Percentiles rank a stretch among this genome's conserved stretches.
These are phyloP conservation scores for Chytriomyces sp. DNA, from an alignment of 192 early-diverging fungal species.

Conservation along the genomic window DNA sequence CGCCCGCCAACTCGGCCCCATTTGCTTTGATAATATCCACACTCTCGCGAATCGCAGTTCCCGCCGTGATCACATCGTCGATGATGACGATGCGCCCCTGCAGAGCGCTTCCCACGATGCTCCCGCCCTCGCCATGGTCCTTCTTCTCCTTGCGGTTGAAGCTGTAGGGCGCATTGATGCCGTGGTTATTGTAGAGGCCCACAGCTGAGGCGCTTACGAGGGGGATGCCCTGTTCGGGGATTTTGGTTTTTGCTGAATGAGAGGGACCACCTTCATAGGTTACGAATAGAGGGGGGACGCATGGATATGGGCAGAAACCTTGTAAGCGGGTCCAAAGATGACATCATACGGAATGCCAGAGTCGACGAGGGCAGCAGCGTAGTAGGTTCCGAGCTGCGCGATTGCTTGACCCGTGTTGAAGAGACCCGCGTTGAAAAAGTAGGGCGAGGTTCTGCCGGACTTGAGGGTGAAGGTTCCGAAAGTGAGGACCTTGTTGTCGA, in stretches of 20 bases:
- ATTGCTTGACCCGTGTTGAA: conserved; percentile 91
- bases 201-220: conserved; percentile 83
- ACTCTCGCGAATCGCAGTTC: conserved; percentile 95
- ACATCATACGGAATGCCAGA: conserved; percentile 75
- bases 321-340: conserved; percentile 98
- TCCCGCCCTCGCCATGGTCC: conserved; percentile 98
- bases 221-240: too few species aligned
- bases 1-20: conserved; percentile 76
- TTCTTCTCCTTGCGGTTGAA: conserved; percentile 99
- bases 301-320: too few species aligned
- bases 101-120: conserved; percentile 87
- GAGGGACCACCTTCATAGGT: too few species aligned
- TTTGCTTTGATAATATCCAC: conserved; percentile 76
- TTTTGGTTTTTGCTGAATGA: too few species aligned
- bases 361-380: conserved; percentile 82
- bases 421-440: conserved; percentile 97
- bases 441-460: conserved; percentile 92
- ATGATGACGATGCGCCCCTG: conserved; percentile 68
- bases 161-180: conserved; percentile 73
- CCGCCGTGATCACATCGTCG: conserved; percentile 99
- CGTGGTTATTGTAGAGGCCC: conserved; percentile 66
- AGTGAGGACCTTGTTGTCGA: conserved; percentile 79
- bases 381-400: conserved; percentile 82
- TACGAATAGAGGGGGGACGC: too few species aligned
- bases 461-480: conserved; percentile 94